phyloP scores from a whole-genome alignment of 208 protist species.

The Trichomonas gallinae region DNA sequence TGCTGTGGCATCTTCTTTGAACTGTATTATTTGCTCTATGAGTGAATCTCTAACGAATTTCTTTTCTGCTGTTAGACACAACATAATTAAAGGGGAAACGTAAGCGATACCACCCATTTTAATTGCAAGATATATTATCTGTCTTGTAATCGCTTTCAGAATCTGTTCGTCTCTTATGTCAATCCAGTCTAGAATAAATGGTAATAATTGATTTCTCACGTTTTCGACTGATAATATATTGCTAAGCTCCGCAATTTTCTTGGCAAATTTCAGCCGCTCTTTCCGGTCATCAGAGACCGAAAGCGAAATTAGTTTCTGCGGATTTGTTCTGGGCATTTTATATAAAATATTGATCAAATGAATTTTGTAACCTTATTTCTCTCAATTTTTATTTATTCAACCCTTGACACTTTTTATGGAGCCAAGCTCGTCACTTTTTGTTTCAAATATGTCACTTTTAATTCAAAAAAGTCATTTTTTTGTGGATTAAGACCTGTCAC shows the following conservation, averaged over 20 bases:
- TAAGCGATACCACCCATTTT: neutral
- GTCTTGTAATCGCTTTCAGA: neutral
- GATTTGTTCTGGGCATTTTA: too few species aligned
- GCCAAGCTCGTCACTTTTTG: too few species aligned
- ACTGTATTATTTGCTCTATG: neutral
- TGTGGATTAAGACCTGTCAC: too few species aligned
- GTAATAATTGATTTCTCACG: neutral
- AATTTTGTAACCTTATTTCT: too few species aligned
- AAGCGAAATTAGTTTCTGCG: neutral
- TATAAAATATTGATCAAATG: too few species aligned
- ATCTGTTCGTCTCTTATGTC: neutral
- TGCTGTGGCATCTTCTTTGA: neutral
- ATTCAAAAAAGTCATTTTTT: too few species aligned
- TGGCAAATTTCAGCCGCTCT: neutral
- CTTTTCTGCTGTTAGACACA: neutral
- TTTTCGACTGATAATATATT: neutral
- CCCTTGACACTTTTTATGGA: too few species aligned
- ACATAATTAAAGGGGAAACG: neutral
- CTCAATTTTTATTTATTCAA: too few species aligned
- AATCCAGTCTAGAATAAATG: neutral
- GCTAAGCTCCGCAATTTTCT: neutral
- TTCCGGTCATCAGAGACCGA: neutral
- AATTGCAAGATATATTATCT: neutral
- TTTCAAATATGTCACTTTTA: too few species aligned
- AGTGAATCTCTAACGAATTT: neutral